phyloP scores from a whole-genome alignment of 2,329 filamentous ascomycete genomes.

The Colletotrichum scovillei region DNA sequence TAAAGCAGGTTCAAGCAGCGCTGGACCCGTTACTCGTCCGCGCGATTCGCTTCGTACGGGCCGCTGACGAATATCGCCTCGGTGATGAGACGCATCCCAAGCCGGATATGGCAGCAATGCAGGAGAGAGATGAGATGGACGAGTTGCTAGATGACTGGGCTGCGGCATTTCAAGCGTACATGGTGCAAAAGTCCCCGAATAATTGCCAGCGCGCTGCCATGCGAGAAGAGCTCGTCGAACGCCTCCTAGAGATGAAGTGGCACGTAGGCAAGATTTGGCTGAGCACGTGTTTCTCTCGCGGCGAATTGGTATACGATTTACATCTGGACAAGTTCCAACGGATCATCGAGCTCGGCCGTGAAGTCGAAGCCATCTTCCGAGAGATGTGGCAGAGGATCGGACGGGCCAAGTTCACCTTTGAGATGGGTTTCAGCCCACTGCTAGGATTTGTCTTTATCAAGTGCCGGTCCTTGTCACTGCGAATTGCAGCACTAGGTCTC shows the following conservation, averaged over 20 bases:
- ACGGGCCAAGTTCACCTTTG: conserved; percentile 51
- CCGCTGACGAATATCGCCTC: conserved; percentile 42
- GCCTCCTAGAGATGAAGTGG: conserved; percentile 45
- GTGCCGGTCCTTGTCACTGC: conserved; percentile 50
- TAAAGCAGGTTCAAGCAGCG: conserved; percentile 44
- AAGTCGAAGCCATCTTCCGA: conserved; percentile 28
- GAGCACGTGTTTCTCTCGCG: conserved; percentile 41
- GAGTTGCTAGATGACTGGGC: conserved; percentile 44
- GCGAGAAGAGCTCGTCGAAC: conserved; percentile 26
- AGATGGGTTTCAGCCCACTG: conserved; percentile 51
- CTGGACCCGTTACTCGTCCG: conserved; percentile 44
- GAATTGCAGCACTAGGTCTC: conserved; percentile 47
- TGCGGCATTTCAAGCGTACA: conserved; percentile 38
- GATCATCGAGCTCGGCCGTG: conserved; percentile 43
- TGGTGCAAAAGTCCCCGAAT: neutral
- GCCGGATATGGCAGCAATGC: conserved; percentile 35
- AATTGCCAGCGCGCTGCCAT: neutral
- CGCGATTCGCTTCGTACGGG: conserved; percentile 44
- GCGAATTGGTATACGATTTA: conserved; percentile 50
- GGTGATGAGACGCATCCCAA: conserved; percentile 15
- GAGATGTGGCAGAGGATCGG: neutral
- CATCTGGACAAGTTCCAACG: conserved; percentile 43
- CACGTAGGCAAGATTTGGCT: conserved; percentile 48
- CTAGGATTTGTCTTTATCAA: conserved; percentile 52
- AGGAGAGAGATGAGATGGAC: conserved; percentile 39